Percentiles rank a stretch among this genome's conserved stretches.
Evolutionary conservation across 352 stramenopile genomes (phyloP).

Genomic region (Phytophthora citricola): DNA sequence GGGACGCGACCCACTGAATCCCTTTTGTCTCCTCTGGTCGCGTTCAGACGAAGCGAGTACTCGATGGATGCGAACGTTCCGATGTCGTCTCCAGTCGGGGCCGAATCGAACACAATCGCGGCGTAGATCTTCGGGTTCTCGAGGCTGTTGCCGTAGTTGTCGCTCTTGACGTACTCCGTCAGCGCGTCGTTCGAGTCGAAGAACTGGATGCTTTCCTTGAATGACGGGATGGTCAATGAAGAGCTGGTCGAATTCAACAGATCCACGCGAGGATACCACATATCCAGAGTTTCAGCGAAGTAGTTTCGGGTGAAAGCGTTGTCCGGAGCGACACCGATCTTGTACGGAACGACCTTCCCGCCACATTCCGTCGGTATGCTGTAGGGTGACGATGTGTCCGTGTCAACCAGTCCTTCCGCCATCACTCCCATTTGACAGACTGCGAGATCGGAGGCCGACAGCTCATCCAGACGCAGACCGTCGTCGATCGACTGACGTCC

Average conservation of each 20-base stretch:
- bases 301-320: slow-evolving; percentile 62
- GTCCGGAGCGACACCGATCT: slow-evolving; percentile 60
- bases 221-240: slow-evolving; percentile 44
- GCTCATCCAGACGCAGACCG: slow-evolving; percentile 46
- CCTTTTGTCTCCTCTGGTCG: background rate
- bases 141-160: slow-evolving; percentile 49
- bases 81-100: slow-evolving; percentile 39
- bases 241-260: slow-evolving; percentile 30
- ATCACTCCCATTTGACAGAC: slow-evolving; percentile 38
- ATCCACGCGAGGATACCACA: slow-evolving; percentile 63
- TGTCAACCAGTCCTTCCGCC: slow-evolving; percentile 42
- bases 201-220: slow-evolving; percentile 57
- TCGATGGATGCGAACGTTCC: slow-evolving; percentile 54
- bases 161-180: slow-evolving; percentile 52
- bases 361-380: slow-evolving; percentile 38
- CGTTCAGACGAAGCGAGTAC: slow-evolving; percentile 47
- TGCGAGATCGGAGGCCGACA: no score
- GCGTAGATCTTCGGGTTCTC: slow-evolving; percentile 57
- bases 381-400: slow-evolving; percentile 38
- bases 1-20: slow-evolving; percentile 28
- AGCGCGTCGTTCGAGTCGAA: slow-evolving; percentile 48
- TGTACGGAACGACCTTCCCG: slow-evolving; percentile 55
- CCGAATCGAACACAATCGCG: slow-evolving; percentile 60
- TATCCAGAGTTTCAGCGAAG: slow-evolving; percentile 51
- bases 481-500: slow-evolving; percentile 46